Evolutionary conservation across 2,329 filamentous ascomycete genomes (phyloP).

Genomic region (Exophiala sp.): DNA sequence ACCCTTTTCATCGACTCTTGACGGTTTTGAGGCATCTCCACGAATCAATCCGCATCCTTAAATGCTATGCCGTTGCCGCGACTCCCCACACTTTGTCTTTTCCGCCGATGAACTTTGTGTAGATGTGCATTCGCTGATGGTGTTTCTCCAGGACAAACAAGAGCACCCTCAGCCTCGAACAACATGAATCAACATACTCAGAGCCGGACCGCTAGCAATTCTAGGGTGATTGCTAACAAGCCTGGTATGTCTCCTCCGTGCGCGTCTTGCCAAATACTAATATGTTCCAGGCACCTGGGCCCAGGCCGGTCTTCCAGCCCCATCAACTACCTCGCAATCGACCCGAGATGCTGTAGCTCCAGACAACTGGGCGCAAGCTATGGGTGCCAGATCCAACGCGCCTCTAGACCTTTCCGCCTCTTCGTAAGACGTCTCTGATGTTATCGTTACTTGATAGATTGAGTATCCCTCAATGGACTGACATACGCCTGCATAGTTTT

Average conservation of each 20-base stretch:
- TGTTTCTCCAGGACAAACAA: conserved; percentile 20
- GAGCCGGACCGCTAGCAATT: conserved; percentile 19
- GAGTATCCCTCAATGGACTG: not conserved
- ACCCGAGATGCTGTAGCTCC: conserved; percentile 21
- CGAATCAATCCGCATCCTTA: too few species aligned
- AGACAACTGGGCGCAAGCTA: conserved; percentile 28
- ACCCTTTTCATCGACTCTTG: too few species aligned
- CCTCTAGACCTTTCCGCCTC: conserved; percentile 29
- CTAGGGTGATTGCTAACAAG: conserved; percentile 23
- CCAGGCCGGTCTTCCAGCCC: conserved; percentile 18
- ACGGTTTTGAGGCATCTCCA: too few species aligned
- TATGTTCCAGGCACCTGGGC: conserved; percentile 22
- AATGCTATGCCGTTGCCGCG: too few species aligned
- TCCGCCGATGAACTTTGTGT: not conserved
- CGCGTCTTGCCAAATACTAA: not conserved
- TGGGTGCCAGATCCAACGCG: conserved; percentile 22
- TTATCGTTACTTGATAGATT: not conserved
- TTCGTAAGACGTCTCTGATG: conserved; percentile 10
- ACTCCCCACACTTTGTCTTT: too few species aligned
- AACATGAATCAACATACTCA: conserved; percentile 25
- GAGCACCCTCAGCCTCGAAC: conserved; percentile 22
- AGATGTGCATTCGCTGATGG: not conserved
- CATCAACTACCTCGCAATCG: conserved; percentile 11
- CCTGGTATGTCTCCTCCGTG: conserved; percentile 16
- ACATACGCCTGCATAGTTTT: conserved; percentile 12